Base-by-base conservation (phyloP, 1,284 basidiomycete species). In the Serendipita sp. region DNA sequence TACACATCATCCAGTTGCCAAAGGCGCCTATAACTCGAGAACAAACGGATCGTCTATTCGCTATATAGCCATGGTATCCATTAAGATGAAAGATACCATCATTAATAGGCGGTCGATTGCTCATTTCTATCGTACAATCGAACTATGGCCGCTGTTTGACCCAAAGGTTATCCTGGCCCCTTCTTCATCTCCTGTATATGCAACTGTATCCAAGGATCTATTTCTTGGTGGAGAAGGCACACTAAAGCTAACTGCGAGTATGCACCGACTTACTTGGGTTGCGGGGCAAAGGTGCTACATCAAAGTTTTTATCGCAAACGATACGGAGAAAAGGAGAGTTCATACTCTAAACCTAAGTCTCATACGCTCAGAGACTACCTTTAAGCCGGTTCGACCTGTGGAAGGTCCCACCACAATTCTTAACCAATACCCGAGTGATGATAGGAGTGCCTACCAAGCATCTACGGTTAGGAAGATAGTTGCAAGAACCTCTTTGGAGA, bases 61-160 rank as follows among this genome's bases (percentile, higher is more conserved):
- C 17, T 55, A 45, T 26, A 43, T 62, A 15, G 41, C 62, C 17
- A 41, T 60, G 63, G 72, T 88, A 2, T 92, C 89, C 1, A 77
- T 93, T 71, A 88, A 89, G 73, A 81, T 96, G 61, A 88, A 88
- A 71, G 84, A 91, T 63, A 72, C 81, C 1, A 74, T 76, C 44
- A 79, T 81, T 30, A 75, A 74, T 49, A 79, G 80, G 69, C 79
- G 84, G 5, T 91, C 90, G 3, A 88, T 96, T 58, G 88, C 93
- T 0, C 93, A 97, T 72, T 95, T 96, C 71, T 96, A 95, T 73
- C 85, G 93, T 2, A 78, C 86, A 43, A 85, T 92, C 69, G 83
- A 87, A 62, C 76, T 96, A 34, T 92, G 87, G 79, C 93, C 93
- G 0, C 84, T 84, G 61, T 75, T 93, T 30, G 82, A 91, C 66